Evolutionary conservation across 345 rosid genomes (phyloP).

Genomic region (Orychophragmus violaceus): DNA sequence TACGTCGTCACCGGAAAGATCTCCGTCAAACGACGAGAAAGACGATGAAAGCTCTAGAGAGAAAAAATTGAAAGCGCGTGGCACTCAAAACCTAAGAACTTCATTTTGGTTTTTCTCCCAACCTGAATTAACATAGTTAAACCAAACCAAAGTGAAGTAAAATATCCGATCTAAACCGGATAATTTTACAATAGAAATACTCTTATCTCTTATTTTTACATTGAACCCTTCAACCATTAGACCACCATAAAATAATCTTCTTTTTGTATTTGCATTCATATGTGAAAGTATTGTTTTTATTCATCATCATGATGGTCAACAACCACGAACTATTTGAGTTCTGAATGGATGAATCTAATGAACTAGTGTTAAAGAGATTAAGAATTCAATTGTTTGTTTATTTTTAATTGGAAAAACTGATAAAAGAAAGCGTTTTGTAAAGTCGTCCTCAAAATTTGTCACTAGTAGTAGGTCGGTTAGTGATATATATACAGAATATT

Average conservation of each 20-base stretch:
- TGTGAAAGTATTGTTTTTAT: not conserved
- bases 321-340: not conserved
- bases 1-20: no score
- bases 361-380: not conserved
- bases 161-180: not conserved
- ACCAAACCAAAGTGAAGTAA: not conserved
- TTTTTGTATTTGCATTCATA: not conserved
- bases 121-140: not conserved
- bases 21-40: no score
- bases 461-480: not conserved
- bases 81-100: no score
- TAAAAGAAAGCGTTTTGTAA: not conserved
- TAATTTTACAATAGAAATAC: no score
- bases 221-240: not conserved
- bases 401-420: not conserved
- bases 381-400: not conserved
- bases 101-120: not conserved
- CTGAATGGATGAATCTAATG: not conserved
- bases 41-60: no score
- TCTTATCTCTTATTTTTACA: no score
- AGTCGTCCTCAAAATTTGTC: conserved; percentile 6
- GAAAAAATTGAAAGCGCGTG: no score
- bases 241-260: not conserved
- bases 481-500: not conserved
- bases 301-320: not conserved